Evolutionary conservation across 208 protist species (phyloP).

Genomic region (Sergeia podlipaevii): DNA sequence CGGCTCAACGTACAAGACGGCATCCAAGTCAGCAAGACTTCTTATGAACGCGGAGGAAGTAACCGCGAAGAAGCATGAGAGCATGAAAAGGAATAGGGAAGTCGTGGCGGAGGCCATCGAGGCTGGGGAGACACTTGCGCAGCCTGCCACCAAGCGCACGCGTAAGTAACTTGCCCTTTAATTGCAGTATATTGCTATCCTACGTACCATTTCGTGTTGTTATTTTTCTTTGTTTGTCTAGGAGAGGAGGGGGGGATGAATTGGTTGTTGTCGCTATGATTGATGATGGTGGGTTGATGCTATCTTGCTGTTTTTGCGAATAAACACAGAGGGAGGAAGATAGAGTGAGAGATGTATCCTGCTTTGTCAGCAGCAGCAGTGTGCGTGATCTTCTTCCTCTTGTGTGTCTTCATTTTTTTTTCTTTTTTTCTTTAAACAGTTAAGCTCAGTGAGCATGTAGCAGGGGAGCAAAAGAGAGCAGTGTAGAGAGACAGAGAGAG

Average conservation of each 20-base stretch:
- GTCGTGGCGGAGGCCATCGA: slow-evolving; percentile 63
- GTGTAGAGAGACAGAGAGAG: no score
- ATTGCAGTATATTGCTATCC: background rate
- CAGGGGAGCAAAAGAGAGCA: no score
- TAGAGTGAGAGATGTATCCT: no score
- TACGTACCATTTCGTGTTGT: background rate
- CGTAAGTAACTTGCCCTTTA: slow-evolving; percentile 12
- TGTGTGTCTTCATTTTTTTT: slow-evolving; percentile 7
- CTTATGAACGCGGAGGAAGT: slow-evolving; percentile 71
- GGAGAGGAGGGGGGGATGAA: no score
- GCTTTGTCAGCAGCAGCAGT: no score
- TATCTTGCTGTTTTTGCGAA: no score
- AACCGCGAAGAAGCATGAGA: slow-evolving; percentile 39
- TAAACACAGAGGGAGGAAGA: no score
- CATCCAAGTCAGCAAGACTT: slow-evolving; percentile 36
- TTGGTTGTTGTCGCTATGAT: no score
- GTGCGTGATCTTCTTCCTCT: background rate
- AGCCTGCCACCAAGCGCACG: slow-evolving; percentile 16
- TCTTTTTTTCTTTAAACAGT: slow-evolving; percentile 8
- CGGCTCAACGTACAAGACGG: slow-evolving; percentile 68
- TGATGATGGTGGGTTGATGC: no score
- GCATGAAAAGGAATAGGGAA: slow-evolving; percentile 46
- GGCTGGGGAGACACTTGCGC: slow-evolving; percentile 21
- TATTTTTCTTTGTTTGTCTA: no score
- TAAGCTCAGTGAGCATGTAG: background rate